phyloP scores from a whole-genome alignment of 2,329 filamentous ascomycete genomes.

The Basipetospora chlamydospora region DNA sequence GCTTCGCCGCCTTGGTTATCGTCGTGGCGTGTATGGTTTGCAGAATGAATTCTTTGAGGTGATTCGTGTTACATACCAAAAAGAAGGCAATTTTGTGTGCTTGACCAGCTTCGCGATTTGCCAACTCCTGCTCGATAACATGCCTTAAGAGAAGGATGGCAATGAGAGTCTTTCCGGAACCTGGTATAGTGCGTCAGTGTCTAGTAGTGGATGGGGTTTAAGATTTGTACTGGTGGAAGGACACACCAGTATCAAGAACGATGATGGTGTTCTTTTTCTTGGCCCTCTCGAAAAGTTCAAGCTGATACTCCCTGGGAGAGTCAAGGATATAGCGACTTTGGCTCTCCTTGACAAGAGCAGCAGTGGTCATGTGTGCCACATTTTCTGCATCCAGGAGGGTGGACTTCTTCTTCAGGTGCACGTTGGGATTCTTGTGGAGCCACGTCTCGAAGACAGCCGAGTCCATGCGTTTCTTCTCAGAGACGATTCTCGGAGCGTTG shows the following conservation, averaged over 20 bases:
- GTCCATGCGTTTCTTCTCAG: conserved; percentile 33
- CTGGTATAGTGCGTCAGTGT: conserved; percentile 20
- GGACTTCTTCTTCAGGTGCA: neutral
- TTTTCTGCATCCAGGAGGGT: neutral
- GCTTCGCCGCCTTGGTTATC: neutral
- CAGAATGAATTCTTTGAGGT: neutral
- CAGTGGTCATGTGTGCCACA: conserved; percentile 1
- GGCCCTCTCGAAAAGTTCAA: conserved; percentile 79
- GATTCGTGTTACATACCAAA: conserved; percentile 50
- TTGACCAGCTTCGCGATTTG: conserved; percentile 47
- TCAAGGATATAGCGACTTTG: conserved; percentile 46
- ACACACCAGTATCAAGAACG: conserved; percentile 71
- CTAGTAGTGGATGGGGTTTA: conserved; percentile 6
- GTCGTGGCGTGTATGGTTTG: neutral
- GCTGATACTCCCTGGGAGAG: conserved; percentile 76
- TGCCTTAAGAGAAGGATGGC: conserved; percentile 72
- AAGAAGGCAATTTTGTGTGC: conserved; percentile 65
- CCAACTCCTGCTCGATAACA: conserved; percentile 62
- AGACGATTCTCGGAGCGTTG: conserved; percentile 21
- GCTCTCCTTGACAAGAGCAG: conserved; percentile 9
- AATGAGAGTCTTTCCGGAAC: conserved; percentile 93
- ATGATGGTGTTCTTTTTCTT: conserved; percentile 80
- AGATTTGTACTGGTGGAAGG: conserved; percentile 3
- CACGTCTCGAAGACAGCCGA: conserved; percentile 33
- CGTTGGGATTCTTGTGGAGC: conserved; percentile 17